A percentile compares a stretch with the other conserved stretches of the same genome.
Conservation (phyloP, 768 basidiomycete species). For the Chiua virens region DNA sequence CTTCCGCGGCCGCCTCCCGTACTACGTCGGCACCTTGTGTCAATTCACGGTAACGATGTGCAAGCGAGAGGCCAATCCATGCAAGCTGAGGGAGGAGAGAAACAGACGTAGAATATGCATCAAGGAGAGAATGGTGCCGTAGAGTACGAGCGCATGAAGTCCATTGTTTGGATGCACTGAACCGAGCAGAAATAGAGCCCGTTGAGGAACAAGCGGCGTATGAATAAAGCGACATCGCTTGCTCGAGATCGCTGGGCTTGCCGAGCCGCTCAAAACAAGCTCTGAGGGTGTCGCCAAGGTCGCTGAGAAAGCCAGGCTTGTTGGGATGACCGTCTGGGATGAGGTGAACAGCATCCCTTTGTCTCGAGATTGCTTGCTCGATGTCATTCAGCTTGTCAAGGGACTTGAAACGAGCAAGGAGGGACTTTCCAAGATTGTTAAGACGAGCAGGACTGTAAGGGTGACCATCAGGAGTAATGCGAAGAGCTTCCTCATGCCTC, state of each 20-base stretch:
- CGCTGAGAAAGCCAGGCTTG: not conserved
- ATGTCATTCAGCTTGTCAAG: not conserved
- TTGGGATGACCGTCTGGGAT: not conserved
- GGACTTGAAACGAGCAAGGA: not conserved
- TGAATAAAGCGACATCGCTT: conserved; percentile 3
- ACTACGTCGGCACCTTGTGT: conserved; percentile 10
- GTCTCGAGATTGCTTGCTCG: not conserved
- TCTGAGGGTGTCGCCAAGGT: not conserved
- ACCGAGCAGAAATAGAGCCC: not conserved
- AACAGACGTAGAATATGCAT: conserved; percentile 21
- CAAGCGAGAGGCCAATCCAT: conserved; percentile 16
- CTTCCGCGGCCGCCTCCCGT: conserved; percentile 23
- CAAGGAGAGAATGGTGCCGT: conserved; percentile 11
- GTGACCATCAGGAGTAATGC: not conserved
- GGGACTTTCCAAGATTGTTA: not conserved
- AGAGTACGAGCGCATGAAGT: not conserved
- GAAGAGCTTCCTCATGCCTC: not conserved
- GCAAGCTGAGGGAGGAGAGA: conserved; percentile 22
- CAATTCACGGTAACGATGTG: conserved; percentile 15
- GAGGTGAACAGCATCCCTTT: not conserved
- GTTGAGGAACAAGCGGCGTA: conserved; percentile 1
- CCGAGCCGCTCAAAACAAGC: not conserved
- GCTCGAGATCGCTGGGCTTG: not conserved
- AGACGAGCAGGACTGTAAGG: not conserved
- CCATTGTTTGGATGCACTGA: conserved; percentile 10